Conservation (phyloP, 352 stramenopile genomes). For the Phytophthora europaea region DNA sequence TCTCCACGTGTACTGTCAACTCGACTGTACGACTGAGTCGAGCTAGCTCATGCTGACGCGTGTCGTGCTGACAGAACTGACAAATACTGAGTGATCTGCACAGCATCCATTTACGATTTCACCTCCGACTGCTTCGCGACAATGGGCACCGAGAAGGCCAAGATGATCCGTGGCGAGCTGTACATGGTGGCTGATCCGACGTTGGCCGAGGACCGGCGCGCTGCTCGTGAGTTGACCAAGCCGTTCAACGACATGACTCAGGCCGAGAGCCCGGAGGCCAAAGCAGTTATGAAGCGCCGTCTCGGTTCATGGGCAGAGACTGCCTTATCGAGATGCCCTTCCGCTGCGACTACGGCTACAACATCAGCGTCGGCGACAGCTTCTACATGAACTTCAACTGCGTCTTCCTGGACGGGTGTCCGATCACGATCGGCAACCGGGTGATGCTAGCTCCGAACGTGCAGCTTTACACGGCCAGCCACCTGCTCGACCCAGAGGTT, state of each 20-base stretch:
- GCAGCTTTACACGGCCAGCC: constrained; percentile 83
- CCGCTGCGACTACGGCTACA: constrained; percentile 91
- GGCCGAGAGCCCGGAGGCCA: constrained; percentile 36
- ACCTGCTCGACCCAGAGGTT: constrained; percentile 67
- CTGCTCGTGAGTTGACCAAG: constrained; percentile 44
- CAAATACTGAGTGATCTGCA: background rate
- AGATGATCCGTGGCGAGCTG: constrained; percentile 73
- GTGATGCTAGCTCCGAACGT: constrained; percentile 82
- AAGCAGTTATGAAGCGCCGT: constrained; percentile 45
- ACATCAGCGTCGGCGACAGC: constrained; percentile 76
- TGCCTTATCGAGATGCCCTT: constrained; percentile 86
- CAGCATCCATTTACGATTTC: background rate
- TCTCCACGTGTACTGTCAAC: background rate
- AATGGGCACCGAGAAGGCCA: constrained; percentile 55
- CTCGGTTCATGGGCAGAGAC: constrained; percentile 54
- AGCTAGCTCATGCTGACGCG: background rate
- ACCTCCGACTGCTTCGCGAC: background rate
- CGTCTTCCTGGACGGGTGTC: constrained; percentile 84
- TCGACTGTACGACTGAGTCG: too few relatives aligned
- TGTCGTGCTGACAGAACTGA: background rate
- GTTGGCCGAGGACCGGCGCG: constrained; percentile 52
- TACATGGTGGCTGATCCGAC: constrained; percentile 53
- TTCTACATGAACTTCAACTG: constrained; percentile 94
- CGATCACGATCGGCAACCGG: constrained; percentile 80
- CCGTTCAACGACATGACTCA: constrained; percentile 54